These are phyloP conservation scores for Elsinoe ampelina DNA, from an alignment of 2,329 filamentous ascomycete genomes.

Conservation along the genomic window DNA sequence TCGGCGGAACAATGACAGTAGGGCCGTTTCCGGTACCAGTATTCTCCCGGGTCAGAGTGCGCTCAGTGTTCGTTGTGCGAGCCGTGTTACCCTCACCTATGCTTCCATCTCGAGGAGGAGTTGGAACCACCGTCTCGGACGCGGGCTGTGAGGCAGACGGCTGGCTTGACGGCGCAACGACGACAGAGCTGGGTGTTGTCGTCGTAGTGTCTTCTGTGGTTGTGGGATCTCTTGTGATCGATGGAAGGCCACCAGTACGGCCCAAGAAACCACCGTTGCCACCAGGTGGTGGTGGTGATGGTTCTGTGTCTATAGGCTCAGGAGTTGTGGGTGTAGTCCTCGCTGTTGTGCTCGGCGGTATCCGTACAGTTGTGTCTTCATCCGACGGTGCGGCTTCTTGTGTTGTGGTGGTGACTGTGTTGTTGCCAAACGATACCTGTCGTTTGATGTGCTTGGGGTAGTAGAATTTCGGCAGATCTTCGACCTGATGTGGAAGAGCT, in stretches of 20 bases:
- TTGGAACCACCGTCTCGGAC: background rate
- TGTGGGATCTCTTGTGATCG: background rate
- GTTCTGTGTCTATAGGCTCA: background rate
- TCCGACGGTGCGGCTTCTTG: background rate
- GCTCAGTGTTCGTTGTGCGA: background rate
- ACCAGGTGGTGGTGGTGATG: background rate
- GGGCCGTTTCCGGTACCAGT: background rate
- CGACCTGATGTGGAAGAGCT: slow-evolving; percentile 4
- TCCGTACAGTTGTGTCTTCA: background rate
- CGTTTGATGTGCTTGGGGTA: slow-evolving; percentile 13
- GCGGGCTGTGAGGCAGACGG: background rate
- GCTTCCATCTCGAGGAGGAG: background rate
- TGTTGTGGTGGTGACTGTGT: background rate
- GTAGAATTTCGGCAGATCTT: slow-evolving; percentile 6
- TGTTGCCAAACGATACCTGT: slow-evolving; percentile 10
- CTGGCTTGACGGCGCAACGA: background rate
- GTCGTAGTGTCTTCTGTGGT: background rate
- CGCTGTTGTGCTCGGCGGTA: slow-evolving; percentile 10
- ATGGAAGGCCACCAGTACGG: background rate
- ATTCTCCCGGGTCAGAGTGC: background rate
- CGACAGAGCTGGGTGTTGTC: background rate
- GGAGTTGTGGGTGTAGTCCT: background rate
- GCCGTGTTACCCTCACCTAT: background rate
- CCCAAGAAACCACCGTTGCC: slow-evolving; percentile 9
- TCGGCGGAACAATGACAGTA: background rate